Base-by-base conservation (phyloP, 257 asterid species). In the Coffea canephora region DNA sequence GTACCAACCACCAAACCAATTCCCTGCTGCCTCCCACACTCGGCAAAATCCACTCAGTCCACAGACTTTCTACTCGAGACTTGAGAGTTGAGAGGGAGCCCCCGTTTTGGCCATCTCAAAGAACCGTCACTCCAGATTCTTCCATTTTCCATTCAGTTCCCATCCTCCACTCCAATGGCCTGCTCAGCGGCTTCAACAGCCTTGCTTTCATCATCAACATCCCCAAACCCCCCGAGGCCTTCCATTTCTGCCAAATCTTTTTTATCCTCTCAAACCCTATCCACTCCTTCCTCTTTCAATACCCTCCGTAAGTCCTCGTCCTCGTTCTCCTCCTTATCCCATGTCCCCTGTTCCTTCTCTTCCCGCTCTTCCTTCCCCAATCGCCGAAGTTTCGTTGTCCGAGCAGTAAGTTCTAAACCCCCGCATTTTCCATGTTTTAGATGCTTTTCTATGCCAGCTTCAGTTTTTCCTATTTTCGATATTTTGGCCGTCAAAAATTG, bases 121-220 rank as follows among this genome's bases (percentile, higher is more conserved):
- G 4, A 39, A 39, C 43, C 43, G 2, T 4, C 43, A 39, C 43
- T 39, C 43, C 43, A 39, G 43, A 39, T 39, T 39, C 48, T 70
- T 78, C 31, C 48, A 23, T 74, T 31, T 18, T 1, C 78, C 46
- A 19, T 69, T 2, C 77, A 50, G 13, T 73, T 50, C 11, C 23
- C 11, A 62, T 13, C 16, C 54, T 8, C 8, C 41, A 13, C 76
- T 7, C 9, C 72, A 81, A 92, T 92, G 94, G 97, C 96, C 59
- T 89, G 87, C 83, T 84, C 88, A 4, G 91, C 94, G 73, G 67
- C 96, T 76, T 83, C 98, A 36, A 77, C 91, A 31, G 86, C 91
- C 43, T 88, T 93, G 71, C 86, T 93, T 71, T 67, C 86, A 62
- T 84, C 93, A 65, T 77, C 88, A 1, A 46, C 69, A 36, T 68